Base-by-base conservation (phyloP, 805 yeast species). In the Metschnikowia cubensis region DNA sequence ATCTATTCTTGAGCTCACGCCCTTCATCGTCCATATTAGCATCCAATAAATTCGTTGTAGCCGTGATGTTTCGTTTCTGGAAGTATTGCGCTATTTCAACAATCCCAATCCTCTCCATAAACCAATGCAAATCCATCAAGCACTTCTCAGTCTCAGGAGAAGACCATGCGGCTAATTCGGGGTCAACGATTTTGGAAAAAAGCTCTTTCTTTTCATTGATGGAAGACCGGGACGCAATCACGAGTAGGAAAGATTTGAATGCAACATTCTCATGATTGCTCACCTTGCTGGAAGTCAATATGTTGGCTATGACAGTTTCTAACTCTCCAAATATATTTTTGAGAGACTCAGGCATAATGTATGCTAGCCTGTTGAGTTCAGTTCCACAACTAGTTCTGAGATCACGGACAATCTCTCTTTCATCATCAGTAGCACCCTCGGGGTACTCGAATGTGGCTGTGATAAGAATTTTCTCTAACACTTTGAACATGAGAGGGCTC, bases 101-200 rank as follows among this genome's bases (percentile, higher is more conserved):
- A 49, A 94, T 89, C 2, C 99, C 99, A 46, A 95, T 78, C 59
- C 97, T 79, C 68, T 91, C 98, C 98, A 94, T 92, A 59, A 94
- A 94, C 98, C 98, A 94, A 53, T 89, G 96, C 41, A 95, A 75
- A 62, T 92, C 96, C 61, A 84, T 74, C 29, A 94, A 71, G 0
- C 97, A 97, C 62, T 89, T 89, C 54, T 89, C 90, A 0, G 97
- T 92, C 10, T 82, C 84, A 18, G 90, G 92, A 42, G 91, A 90
- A 0, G 92, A 84, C 99, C 99, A 94, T 0, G 96, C 91, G 11
- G 79, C 70, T 44, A 95, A 73, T 56, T 94, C 97, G 0, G 97
- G 96, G 64, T 94, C 99, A 1, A 95, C 99, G 50, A 95, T 87
- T 41, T 82, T 78, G 18, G 89, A 79, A 67, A 94, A 95, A 52